Evolutionary conservation across 176 grass and related monocot genomes (phyloP).

Genomic region (Neostapfia colusana): DNA sequence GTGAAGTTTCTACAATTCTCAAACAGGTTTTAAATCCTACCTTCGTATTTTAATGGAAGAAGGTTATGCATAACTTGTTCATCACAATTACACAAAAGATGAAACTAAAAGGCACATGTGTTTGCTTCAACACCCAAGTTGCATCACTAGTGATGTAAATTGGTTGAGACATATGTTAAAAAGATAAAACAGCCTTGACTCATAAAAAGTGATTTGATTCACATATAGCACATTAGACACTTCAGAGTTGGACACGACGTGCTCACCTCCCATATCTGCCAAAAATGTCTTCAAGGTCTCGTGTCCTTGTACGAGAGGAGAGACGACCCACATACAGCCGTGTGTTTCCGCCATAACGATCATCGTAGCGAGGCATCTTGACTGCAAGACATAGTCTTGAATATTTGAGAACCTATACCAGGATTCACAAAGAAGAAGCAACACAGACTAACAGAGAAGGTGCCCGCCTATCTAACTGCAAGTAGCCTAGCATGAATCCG

Average conservation of each 20-base stretch:
- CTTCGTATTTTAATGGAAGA: neutral
- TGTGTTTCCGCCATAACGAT: constrained; percentile 60
- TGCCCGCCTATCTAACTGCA: neutral
- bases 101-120: neutral
- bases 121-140: neutral
- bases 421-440: neutral
- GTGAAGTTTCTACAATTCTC: too few species aligned
- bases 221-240: neutral
- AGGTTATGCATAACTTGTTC: neutral
- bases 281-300: constrained; percentile 86
- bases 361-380: constrained; percentile 88
- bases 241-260: neutral
- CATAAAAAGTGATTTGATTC: neutral
- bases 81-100: neutral
- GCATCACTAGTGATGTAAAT: neutral
- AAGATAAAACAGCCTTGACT: neutral
- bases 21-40: neutral
- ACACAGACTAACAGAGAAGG: neutral
- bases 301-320: constrained; percentile 68
- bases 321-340: constrained; percentile 85
- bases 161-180: neutral
- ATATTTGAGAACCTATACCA: neutral
- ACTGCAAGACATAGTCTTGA: constrained; percentile 30
- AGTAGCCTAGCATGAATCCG: neutral
- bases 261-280: constrained; percentile 91